Conservation (phyloP, 2,329 filamentous ascomycete genomes). For the Monilinia polystroma region DNA sequence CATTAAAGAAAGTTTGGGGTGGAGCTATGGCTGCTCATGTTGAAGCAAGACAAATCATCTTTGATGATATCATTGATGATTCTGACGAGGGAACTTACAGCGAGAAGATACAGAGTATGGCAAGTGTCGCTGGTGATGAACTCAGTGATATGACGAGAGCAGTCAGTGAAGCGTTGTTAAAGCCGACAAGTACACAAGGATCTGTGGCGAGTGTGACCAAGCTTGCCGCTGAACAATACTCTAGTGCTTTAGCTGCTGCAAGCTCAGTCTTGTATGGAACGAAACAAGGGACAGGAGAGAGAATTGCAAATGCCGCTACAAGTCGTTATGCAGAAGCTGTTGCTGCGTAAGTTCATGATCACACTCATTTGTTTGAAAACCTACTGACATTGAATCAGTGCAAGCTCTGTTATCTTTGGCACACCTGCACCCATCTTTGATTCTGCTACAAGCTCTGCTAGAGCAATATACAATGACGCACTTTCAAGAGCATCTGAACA, state of each 20-base stretch:
- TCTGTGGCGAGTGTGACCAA: constrained; percentile 49
- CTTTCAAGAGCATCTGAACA: constrained; percentile 65
- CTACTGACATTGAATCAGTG: constrained; percentile 35
- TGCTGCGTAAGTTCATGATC: constrained; percentile 48
- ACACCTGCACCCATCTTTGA: constrained; percentile 61
- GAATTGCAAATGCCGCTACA: constrained; percentile 50
- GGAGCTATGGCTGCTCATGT: constrained; percentile 42
- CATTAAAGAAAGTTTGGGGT: constrained; percentile 51
- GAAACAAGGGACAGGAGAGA: constrained; percentile 44
- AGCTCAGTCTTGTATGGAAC: constrained; percentile 56
- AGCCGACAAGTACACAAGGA: constrained; percentile 45
- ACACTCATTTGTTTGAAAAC: constrained; percentile 24
- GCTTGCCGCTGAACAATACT: constrained; percentile 56
- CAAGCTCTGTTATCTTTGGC: constrained; percentile 61
- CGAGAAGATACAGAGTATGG: constrained; percentile 51
- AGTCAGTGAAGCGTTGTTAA: constrained; percentile 54
- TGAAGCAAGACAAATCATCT: constrained; percentile 52
- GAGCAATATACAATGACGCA: constrained; percentile 63
- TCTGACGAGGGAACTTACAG: constrained; percentile 47
- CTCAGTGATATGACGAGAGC: constrained; percentile 54
- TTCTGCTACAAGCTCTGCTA: constrained; percentile 44
- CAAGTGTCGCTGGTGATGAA: constrained; percentile 52
- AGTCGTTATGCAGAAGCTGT: constrained; percentile 57
- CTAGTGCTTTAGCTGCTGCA: constrained; percentile 55
- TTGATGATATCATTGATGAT: constrained; percentile 48